These are phyloP conservation scores for Pichia kluyveri DNA, from an alignment of 805 yeast species.

Conservation along the genomic window DNA sequence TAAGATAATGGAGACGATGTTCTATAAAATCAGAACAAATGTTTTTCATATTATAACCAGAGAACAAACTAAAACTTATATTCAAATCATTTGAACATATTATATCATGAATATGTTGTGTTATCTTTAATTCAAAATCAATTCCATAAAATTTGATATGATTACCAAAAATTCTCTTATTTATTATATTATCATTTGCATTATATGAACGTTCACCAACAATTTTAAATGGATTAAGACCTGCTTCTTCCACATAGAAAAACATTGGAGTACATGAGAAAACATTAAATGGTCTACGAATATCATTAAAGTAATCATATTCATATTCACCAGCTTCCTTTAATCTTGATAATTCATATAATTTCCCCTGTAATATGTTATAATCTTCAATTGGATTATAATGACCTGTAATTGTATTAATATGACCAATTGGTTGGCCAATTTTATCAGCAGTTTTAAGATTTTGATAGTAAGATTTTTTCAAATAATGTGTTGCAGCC, in stretches of 20 bases:
- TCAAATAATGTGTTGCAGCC: slow-evolving; percentile 53
- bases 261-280: slow-evolving; percentile 24
- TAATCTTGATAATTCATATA: slow-evolving; percentile 13
- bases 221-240: slow-evolving; percentile 40
- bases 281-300: slow-evolving; percentile 18
- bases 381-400: slow-evolving; percentile 26
- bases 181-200: slow-evolving; percentile 18
- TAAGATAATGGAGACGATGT: slow-evolving; percentile 19
- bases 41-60: slow-evolving; percentile 10
- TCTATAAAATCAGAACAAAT: slow-evolving; percentile 21
- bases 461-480: slow-evolving; percentile 44
- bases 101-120: slow-evolving; percentile 24
- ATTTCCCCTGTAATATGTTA: slow-evolving; percentile 16
- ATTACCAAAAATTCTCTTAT: slow-evolving; percentile 24
- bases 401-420: slow-evolving; percentile 26
- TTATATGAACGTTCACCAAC: slow-evolving; percentile 17
- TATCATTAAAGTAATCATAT: slow-evolving; percentile 21
- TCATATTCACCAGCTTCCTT: slow-evolving; percentile 15
- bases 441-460: slow-evolving; percentile 29
- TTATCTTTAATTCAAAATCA: slow-evolving; percentile 24
- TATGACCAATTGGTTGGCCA: slow-evolving; percentile 21
- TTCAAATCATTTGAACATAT: slow-evolving; percentile 18
- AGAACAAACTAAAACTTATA: slow-evolving; percentile 9
- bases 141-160: slow-evolving; percentile 22
- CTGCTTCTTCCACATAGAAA: slow-evolving; percentile 45